Base-by-base conservation (phyloP, 2,329 filamentous ascomycete species). In the Aspergillus sp. region DNA sequence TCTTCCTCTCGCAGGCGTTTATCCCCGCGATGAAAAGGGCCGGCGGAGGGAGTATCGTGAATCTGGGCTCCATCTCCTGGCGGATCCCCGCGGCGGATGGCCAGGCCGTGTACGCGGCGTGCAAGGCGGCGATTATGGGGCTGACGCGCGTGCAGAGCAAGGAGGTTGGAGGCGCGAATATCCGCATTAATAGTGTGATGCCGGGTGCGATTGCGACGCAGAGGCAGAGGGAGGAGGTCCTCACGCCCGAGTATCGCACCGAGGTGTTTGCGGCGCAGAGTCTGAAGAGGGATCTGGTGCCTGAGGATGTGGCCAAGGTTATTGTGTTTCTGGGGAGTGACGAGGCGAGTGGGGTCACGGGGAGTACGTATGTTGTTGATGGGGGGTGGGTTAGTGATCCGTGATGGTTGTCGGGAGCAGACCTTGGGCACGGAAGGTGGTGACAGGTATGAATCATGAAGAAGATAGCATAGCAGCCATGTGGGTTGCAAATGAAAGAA, bases 131-230 rank as follows among this genome's bases (percentile, higher is more conserved):
- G 2, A 65, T 79, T 7, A 67, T 77, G 54, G 78, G 78, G 6
- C 71, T 81, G 69, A 80, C 78, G 51, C 65, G 71, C 43, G 74
- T 73, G 45, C 76, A 77, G 47, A 73, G 72, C 34, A 72, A 71
- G 51, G 79, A 80, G 69, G 74, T 79, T 54, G 79, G 77, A 0
- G 49, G 38, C 7, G 59, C 65, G n/a, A 75, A 75, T 1, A 71
- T 81, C 19, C 64, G 81, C 0, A 77, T 83, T 6, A 84, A 84
- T 56, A 82, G 79, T 59, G 78, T 84, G 31, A 81, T 83, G 79
- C 82, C 82, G 0, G 81, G 81, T 0, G 73, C 80, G 2, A 80
- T 83, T 34, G 80, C 79, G 1, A 84, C 82, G 7, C 70, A 79
- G 72, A 70, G 80, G 4, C 80, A 82, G 76, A 76, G 75, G 38